Base-by-base conservation (phyloP, 257 asterid genomes). In the Pogostemon cablin region DNA sequence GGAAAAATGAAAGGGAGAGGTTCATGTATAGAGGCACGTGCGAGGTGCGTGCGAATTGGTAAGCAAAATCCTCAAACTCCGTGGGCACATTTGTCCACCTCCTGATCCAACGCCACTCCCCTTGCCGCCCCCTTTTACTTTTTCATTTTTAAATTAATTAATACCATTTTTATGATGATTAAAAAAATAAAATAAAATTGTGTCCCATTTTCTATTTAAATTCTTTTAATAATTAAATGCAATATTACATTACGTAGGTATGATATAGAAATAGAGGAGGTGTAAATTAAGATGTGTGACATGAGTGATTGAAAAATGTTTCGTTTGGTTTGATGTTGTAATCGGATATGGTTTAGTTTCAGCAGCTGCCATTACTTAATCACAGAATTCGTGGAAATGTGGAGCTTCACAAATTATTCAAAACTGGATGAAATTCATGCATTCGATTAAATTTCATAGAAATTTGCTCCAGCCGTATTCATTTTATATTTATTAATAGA, bases 11-110 rank as follows among this genome's bases (percentile, higher is more conserved):
- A 20, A 20, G 25, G 25, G 25, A 20, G 25, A 20, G 25, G 25
- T 20, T 20, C 25, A 25, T 25, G 32, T 1, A 25, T 6, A 20
- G 6, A 4, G 15, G 72, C 64, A 78, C 72, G 62, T 78, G 83
- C 52, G 64, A 42, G 65, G 43, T 58, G 82, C 83, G 62, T 62
- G 77, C 32, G 69, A 69, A 62, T 72, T 65, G 63, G 69, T 75
- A 77, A 73, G 80, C 90, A 80, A 81, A 75, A 3, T 68, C 89
- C 93, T 79, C 60, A 77, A 89, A 86, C 77, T 82, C 86, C 86
- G 96, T 81, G 78, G 72, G 44, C 67, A 12, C 46, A 69, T 58
- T 17, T 54, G 57, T 15, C 57, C 57, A 50, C 57, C 57, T 17
- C 7, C 37, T 15, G 5, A 53, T 53, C 59, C 38, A 20, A 46